phyloP scores from a whole-genome alignment of 192 early-diverging fungal species.

The Pecoramyces ruminantium region DNA sequence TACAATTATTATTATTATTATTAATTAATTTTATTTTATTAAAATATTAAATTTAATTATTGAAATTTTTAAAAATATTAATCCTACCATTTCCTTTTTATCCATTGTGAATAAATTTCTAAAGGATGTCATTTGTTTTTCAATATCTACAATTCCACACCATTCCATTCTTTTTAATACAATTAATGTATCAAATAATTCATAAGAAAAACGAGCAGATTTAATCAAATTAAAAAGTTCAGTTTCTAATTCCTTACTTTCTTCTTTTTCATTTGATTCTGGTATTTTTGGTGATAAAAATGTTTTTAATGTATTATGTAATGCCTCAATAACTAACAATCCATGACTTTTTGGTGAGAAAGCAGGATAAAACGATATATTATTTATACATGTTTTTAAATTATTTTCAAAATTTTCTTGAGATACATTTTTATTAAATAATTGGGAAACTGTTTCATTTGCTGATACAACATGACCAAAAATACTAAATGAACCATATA shows the following conservation, averaged over 20 bases:
- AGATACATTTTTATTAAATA: background rate
- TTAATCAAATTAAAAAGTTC: background rate
- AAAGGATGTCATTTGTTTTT: conserved; percentile 18
- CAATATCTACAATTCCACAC: conserved; percentile 24
- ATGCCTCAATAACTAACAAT: background rate
- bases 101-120: conserved; percentile 24
- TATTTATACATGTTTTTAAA: background rate
- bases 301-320: background rate
- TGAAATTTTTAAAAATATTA: too few species aligned
- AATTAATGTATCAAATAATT: background rate
- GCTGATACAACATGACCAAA: background rate
- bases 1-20: too few species aligned
- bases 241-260: background rate
- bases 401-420: background rate
- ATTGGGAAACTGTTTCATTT: background rate
- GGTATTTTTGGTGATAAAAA: background rate
- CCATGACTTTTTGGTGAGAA: background rate
- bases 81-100: background rate
- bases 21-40: too few species aligned
- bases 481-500: background rate
- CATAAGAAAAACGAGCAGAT: background rate
- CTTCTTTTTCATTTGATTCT: background rate
- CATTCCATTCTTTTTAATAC: conserved; percentile 5
- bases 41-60: too few species aligned
- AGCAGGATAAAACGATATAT: background rate